Base-by-base conservation (phyloP, 805 yeast genomes). In the Saccharomycopsis javanensis region DNA sequence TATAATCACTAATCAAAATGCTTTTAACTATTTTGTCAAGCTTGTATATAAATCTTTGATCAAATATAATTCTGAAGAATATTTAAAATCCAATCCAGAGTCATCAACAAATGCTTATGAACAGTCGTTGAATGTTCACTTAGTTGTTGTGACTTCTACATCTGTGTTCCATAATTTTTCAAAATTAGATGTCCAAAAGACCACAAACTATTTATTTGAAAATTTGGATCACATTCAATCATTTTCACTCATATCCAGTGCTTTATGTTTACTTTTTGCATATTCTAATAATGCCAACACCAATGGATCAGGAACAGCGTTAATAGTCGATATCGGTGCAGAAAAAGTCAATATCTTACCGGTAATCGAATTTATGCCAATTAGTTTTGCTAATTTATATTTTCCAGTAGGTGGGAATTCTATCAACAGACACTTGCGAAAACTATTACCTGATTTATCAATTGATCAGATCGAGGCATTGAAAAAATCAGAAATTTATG, bases 311-410 rank as follows among this genome's bases (percentile, higher is more conserved):
- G 48, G 48, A 23, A 86, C 82, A 60, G 78, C 90, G 1, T 72
- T 86, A 37, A 86, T 92, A 16, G 80, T 92, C 46, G 96, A 92
- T 68, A 76, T 92, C 51, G 97, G 97, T 18, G 73, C 74, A 61
- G 80, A 82, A 25, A 80, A 84, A 63, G 81, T 90, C 2, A 96
- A 89, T 67, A 75, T 92, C 25, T 76, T 83, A 11, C 94, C 96
- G 2, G 80, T 92, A n/a, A 69, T 86, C 31, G 94, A 87, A 61
- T 88, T 80, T 64, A 82, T 83, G 58, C 76, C 80, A 5, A 71
- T 84, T 55, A 75, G 76, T 31, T 80, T 79, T 61, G 83, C 89
- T 3, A 72, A 77, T 31, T 69, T 69, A 33, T 71, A 74, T 13
- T 66, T 84, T 30, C 69, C 72, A 1, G 63, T 65, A 13, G 99